phyloP scores from a whole-genome alignment of 1,284 basidiomycete species.

The Fomitopsis schrenkii region DNA sequence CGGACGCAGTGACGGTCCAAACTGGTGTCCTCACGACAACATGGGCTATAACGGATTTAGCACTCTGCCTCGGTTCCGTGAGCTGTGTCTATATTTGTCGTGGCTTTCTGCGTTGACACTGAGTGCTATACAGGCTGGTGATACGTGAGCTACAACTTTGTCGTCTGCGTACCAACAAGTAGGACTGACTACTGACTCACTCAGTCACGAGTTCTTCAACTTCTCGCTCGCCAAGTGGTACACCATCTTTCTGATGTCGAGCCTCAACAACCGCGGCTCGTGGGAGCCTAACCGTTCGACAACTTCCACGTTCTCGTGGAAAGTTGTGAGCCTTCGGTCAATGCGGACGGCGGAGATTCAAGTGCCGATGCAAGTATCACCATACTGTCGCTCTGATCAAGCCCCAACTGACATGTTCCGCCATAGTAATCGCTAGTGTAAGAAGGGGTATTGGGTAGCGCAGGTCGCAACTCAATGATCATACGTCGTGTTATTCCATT shows the following conservation, averaged over 20 bases:
- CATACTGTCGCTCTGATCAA: not conserved
- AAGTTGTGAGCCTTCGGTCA: not conserved
- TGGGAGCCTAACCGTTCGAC: not conserved
- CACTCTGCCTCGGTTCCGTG: slow-evolving; percentile 5
- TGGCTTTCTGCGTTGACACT: not conserved
- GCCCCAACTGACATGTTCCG: too few relatives aligned
- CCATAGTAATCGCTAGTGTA: too few relatives aligned
- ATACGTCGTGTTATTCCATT: not conserved
- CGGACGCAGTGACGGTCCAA: slow-evolving; percentile 32
- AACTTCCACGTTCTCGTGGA: not conserved
- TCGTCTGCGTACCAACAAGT: not conserved
- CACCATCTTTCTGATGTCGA: slow-evolving; percentile 2
- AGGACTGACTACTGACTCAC: not conserved
- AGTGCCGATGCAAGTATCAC: not conserved
- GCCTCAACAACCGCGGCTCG: not conserved
- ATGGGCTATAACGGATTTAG: slow-evolving; percentile 8
- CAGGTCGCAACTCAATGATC: too few relatives aligned
- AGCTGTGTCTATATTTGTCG: not conserved
- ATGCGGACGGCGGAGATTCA: too few relatives aligned
- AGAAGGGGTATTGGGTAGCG: too few relatives aligned
- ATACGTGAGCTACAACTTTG: not conserved
- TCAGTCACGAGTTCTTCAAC: slow-evolving; percentile 2
- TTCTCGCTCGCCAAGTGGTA: slow-evolving; percentile 2
- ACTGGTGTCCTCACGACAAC: slow-evolving; percentile 32
- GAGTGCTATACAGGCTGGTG: not conserved